Conservation (phyloP, 169 alveolate species). For the Theileria parva region DNA sequence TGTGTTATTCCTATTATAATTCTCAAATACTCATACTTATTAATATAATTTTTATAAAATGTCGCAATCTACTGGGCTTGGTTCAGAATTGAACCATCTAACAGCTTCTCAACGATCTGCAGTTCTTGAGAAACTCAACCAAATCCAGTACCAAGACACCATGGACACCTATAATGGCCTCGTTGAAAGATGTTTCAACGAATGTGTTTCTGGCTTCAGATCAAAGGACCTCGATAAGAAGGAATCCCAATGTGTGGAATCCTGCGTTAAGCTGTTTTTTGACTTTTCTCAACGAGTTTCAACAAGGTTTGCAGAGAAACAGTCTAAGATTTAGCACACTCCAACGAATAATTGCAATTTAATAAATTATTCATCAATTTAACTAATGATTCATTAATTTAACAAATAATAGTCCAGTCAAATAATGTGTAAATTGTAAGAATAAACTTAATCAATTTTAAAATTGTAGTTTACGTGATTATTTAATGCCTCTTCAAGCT, state of each 20-base stretch:
- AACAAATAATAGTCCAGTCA: too few relatives aligned
- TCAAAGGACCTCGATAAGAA: conserved; percentile 73
- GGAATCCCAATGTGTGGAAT: conserved; percentile 72
- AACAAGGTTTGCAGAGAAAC: conserved; percentile 74
- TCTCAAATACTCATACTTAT: neutral
- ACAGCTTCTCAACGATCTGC: conserved; percentile 66
- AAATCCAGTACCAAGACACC: conserved; percentile 78
- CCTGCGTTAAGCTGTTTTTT: conserved; percentile 76
- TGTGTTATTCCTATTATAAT: neutral
- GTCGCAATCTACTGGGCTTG: conserved; percentile 36
- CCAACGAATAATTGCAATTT: too few relatives aligned
- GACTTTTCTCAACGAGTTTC: conserved; percentile 77
- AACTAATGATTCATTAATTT: too few relatives aligned
- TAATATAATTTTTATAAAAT: neutral
- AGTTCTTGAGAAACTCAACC: conserved; percentile 70
- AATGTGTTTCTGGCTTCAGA: conserved; percentile 73
- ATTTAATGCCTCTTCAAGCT: conserved; percentile 1
- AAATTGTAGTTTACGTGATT: conserved; percentile 50
- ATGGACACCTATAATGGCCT: conserved; percentile 77
- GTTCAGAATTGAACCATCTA: conserved; percentile 60
- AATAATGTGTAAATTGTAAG: too few relatives aligned
- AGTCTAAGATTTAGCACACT: conserved; percentile 47
- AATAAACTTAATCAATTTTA: conserved; percentile 9
- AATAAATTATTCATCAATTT: too few relatives aligned
- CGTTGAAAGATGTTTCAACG: conserved; percentile 75